Evolutionary conservation across 2,329 filamentous ascomycete species (phyloP).

Genomic region (Xylariaceae sp.): DNA sequence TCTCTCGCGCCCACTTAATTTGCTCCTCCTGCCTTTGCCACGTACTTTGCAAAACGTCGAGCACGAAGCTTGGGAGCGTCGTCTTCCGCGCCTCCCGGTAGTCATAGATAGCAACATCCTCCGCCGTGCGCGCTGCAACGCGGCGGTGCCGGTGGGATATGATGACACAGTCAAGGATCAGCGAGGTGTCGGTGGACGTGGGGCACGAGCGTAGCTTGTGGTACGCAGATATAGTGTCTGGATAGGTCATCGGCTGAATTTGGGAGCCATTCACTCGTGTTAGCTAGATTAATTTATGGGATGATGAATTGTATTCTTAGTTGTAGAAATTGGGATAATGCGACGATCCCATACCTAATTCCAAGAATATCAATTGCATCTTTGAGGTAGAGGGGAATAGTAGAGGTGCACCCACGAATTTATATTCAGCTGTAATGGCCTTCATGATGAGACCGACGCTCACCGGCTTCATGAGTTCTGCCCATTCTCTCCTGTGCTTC

Average conservation of each 20-base stretch:
- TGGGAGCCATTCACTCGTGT: not conserved
- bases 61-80: constrained; percentile 64
- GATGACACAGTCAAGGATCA: constrained; percentile 67
- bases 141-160: constrained; percentile 77
- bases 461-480: constrained; percentile 68
- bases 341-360: too few relatives aligned
- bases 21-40: constrained; percentile 68
- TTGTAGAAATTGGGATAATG: too few relatives aligned
- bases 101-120: constrained; percentile 83
- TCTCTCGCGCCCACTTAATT: constrained; percentile 55
- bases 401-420: constrained; percentile 71
- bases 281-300: too few relatives aligned
- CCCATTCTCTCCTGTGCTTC: constrained; percentile 67
- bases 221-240: constrained; percentile 81
- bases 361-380: not conserved
- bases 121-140: constrained; percentile 73
- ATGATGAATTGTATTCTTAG: too few relatives aligned
- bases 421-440: constrained; percentile 83
- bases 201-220: constrained; percentile 72
- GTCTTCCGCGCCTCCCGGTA: constrained; percentile 65
- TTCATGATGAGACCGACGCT: constrained; percentile 77
- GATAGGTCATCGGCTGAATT: constrained; percentile 80
- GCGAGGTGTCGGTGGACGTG: constrained; percentile 48
- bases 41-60: constrained; percentile 63
- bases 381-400: not conserved